Evolutionary conservation across 345 rosid genomes (phyloP).

Genomic region (Eucalyptus pumila): DNA sequence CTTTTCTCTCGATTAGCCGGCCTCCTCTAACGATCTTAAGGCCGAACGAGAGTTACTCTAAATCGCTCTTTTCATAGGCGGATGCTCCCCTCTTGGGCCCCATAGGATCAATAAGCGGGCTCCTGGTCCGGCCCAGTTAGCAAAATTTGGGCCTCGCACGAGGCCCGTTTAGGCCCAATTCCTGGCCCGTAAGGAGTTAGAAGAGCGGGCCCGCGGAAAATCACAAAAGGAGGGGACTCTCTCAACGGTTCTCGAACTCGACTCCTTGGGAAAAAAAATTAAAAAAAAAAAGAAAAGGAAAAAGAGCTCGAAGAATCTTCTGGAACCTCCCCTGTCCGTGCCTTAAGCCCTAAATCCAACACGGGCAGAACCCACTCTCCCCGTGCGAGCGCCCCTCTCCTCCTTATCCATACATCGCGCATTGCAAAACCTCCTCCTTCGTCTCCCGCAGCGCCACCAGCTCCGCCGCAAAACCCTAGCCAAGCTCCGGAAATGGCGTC

Average conservation of each 20-base stretch:
- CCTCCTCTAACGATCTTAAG: not conserved
- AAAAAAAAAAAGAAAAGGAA: not conserved
- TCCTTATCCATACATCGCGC: not conserved
- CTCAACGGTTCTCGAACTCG: slow-evolving; percentile 1
- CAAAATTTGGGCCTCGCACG: not conserved
- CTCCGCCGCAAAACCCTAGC: not conserved
- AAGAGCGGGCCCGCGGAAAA: not conserved
- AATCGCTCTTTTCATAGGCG: not conserved
- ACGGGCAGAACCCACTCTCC: not conserved
- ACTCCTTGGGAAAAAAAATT: not conserved
- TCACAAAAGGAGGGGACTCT: not conserved
- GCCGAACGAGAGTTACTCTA: not conserved
- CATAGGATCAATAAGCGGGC: not conserved
- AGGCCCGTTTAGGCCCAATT: not conserved
- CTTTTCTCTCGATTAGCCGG: not conserved
- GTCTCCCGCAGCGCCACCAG: not conserved
- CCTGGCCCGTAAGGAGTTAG: not conserved
- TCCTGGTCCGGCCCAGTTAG: not conserved
- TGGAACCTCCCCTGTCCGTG: slow-evolving; percentile 21
- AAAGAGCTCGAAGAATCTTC: slow-evolving; percentile 34
- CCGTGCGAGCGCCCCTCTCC: not conserved
- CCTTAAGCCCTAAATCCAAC: slow-evolving; percentile 36
- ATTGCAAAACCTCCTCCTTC: not conserved
- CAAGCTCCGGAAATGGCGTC: slow-evolving; percentile 40
- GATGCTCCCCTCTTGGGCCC: not conserved